A percentile compares a stretch with the other conserved stretches of the same genome.
phyloP scores from a whole-genome alignment of 257 asterid genomes.

The Salvia miltiorrhiza region DNA sequence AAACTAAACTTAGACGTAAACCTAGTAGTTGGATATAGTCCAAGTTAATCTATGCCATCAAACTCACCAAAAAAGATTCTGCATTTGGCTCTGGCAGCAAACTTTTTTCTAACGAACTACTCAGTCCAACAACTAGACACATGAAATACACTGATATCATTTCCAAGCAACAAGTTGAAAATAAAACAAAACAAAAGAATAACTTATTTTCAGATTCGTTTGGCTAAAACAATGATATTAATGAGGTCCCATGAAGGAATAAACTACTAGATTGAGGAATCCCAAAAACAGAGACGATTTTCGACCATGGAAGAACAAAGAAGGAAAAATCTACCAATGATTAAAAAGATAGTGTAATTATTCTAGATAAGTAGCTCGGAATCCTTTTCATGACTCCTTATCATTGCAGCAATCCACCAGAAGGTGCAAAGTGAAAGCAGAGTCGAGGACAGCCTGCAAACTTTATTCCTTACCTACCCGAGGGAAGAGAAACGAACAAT shows the following conservation, averaged over 20 bases:
- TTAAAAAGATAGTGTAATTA: conserved; percentile 24
- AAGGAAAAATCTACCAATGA: conserved; percentile 21
- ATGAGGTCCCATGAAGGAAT: neutral
- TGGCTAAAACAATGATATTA: conserved; percentile 2
- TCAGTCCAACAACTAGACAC: neutral
- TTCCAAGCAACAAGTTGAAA: neutral
- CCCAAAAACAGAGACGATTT: conserved; percentile 18
- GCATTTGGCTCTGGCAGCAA: conserved; percentile 1
- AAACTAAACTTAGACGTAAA: neutral
- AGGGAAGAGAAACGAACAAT: conserved; percentile 23
- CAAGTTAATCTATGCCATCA: conserved; percentile 3
- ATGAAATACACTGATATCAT: neutral
- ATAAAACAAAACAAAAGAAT: neutral
- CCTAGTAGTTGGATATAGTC: neutral
- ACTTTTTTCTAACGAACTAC: neutral
- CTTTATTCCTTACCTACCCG: conserved; percentile 21
- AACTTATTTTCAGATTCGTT: neutral
- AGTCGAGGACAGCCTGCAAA: conserved; percentile 7
- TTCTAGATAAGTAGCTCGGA: conserved; percentile 22
- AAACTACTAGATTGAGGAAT: conserved; percentile 17
- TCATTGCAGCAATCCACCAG: conserved; percentile 26
- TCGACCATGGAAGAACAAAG: conserved; percentile 8
- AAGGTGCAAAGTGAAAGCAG: conserved; percentile 27
- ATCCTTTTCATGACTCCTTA: conserved; percentile 20
- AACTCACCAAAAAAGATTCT: neutral